Evolutionary conservation across 1,139 yeast species (phyloP).

Genomic region (Candida mesenterica): DNA sequence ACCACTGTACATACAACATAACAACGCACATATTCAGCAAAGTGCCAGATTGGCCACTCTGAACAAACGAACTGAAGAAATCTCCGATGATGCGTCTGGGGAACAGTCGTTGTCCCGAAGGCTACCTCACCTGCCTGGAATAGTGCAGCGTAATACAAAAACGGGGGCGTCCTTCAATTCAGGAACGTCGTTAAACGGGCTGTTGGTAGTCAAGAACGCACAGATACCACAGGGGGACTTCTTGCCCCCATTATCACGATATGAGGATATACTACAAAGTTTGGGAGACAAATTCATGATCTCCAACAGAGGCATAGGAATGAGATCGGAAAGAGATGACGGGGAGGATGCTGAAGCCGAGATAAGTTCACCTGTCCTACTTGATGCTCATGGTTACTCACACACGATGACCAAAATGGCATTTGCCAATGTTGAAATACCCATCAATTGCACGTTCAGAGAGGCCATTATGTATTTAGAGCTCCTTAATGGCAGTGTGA

Average conservation of each 20-base stretch:
- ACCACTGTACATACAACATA: conserved; percentile 36
- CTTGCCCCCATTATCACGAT: conserved; percentile 57
- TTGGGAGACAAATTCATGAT: conserved; percentile 50
- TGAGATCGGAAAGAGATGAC: conserved; percentile 4
- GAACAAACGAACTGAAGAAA: no score
- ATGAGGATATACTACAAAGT: conserved; percentile 61
- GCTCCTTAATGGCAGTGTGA: no score
- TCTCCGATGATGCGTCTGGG: no score
- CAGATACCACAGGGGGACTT: conserved; percentile 22
- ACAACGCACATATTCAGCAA: conserved; percentile 3
- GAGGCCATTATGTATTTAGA: conserved; percentile 35
- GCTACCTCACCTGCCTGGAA: background rate
- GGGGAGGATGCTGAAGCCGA: conserved; percentile 1
- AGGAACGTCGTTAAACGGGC: no score
- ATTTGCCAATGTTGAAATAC: conserved; percentile 37
- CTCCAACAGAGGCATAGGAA: conserved; percentile 16
- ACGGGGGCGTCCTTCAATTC: no score
- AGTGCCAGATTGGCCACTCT: background rate
- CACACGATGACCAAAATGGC: conserved; percentile 21
- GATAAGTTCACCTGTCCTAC: conserved; percentile 16
- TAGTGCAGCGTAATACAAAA: no score
- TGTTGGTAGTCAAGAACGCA: no score
- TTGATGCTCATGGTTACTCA: background rate
- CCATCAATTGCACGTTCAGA: conserved; percentile 47
- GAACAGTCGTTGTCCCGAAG: no score